Percentiles rank a stretch among this genome's conserved stretches.
Conservation (phyloP, 2,329 filamentous ascomycete species). For the Boeremia exigua region DNA sequence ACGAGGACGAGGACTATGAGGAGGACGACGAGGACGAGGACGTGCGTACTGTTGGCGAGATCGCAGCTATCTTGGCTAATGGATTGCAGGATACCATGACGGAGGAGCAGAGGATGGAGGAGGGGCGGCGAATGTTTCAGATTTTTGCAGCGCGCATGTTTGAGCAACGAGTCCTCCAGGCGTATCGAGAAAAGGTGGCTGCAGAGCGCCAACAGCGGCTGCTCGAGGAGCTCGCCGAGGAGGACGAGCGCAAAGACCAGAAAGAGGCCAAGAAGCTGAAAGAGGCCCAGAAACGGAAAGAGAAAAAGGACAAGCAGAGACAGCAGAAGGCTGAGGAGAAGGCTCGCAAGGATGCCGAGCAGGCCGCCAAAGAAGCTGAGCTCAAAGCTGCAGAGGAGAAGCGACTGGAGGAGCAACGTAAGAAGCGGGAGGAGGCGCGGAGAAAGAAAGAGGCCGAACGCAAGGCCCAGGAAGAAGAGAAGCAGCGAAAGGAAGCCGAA, state of each 20-base stretch:
- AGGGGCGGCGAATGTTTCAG: conserved; percentile 97
- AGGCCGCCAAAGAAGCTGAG: conserved; percentile 83
- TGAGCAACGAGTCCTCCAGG: conserved; percentile 92
- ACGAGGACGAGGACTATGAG: conserved; percentile 65
- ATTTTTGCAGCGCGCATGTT: conserved; percentile 99
- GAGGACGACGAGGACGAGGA: conserved; percentile 45
- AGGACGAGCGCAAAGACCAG: conserved; percentile 75
- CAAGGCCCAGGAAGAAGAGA: conserved; percentile 89
- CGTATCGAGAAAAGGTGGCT: conserved; percentile 97
- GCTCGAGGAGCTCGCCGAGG: conserved; percentile 88
- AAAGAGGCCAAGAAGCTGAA: conserved; percentile 92
- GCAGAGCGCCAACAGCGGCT: conserved; percentile 89
- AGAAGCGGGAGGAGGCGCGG: conserved; percentile 86
- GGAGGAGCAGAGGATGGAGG: conserved; percentile 98
- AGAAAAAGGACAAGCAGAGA: conserved; percentile 89
- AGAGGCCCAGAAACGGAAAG: conserved; percentile 93
- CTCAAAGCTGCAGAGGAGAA: conserved; percentile 77
- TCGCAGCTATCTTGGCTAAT: conserved; percentile 31
- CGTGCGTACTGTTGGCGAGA: conserved; percentile 32
- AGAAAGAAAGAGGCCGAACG: conserved; percentile 90
- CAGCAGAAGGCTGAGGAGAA: conserved; percentile 90
- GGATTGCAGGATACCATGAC: conserved; percentile 85
- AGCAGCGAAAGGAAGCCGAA: conserved; percentile 82
- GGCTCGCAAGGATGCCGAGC: conserved; percentile 84
- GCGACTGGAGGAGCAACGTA: conserved; percentile 78